Conservation (phyloP, 331 rosid genomes). For the Telfairia occidentalis region DNA sequence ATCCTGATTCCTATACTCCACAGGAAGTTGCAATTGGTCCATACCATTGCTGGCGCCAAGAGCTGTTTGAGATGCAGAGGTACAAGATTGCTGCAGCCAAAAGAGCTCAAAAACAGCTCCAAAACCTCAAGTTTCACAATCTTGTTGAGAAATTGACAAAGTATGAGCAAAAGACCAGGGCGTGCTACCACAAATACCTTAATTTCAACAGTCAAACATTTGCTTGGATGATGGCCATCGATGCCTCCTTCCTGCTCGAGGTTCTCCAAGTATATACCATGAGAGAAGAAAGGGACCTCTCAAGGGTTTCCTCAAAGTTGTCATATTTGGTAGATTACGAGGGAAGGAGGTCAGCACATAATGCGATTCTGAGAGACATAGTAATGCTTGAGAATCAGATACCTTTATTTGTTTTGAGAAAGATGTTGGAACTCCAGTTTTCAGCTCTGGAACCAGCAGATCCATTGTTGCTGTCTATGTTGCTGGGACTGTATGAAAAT, state of each 20-base stretch:
- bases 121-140: slow-evolving; percentile 23
- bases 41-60: slow-evolving; percentile 61
- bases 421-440: slow-evolving; percentile 35
- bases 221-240: slow-evolving; percentile 66
- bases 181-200: slow-evolving; percentile 62
- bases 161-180: slow-evolving; percentile 35
- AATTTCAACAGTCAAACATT: slow-evolving; percentile 49
- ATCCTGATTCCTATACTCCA: slow-evolving; percentile 57
- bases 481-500: slow-evolving; percentile 41
- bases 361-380: slow-evolving; percentile 55
- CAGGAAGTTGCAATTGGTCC: slow-evolving; percentile 70
- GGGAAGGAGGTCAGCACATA: slow-evolving; percentile 44
- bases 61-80: slow-evolving; percentile 63
- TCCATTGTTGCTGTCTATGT: slow-evolving; percentile 35
- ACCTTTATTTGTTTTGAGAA: slow-evolving; percentile 50
- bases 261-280: slow-evolving; percentile 44
- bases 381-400: slow-evolving; percentile 76
- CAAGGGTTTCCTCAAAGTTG: slow-evolving; percentile 39
- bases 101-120: slow-evolving; percentile 32
- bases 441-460: slow-evolving; percentile 31
- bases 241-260: slow-evolving; percentile 59
- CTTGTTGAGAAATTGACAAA: slow-evolving; percentile 38
- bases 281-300: slow-evolving; percentile 23
- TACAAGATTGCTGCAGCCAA: slow-evolving; percentile 56
- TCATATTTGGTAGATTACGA: slow-evolving; percentile 51